Evolutionary conservation across 345 rosid species (phyloP).

Genomic region (Euclidium syriacum): DNA sequence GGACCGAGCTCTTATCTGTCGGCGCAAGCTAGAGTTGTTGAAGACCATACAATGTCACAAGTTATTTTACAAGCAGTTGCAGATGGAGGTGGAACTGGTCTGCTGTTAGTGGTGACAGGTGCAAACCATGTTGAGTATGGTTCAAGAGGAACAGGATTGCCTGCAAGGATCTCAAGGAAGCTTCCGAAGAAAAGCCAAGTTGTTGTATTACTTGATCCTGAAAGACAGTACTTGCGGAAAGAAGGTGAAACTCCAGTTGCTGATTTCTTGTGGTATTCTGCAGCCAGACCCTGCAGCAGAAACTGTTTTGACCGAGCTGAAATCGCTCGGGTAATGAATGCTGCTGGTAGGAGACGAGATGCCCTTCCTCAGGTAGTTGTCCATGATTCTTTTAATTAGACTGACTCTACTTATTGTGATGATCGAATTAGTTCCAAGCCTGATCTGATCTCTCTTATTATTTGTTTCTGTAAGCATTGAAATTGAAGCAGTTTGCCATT

Average conservation of each 20-base stretch:
- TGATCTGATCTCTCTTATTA: not conserved
- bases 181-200: slow-evolving; percentile 79
- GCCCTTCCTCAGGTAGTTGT: slow-evolving; percentile 73
- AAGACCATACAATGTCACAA: slow-evolving; percentile 83
- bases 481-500: not conserved
- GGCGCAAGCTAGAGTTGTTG: slow-evolving; percentile 82
- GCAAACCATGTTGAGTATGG: slow-evolving; percentile 77
- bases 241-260: slow-evolving; percentile 90
- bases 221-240: slow-evolving; percentile 72
- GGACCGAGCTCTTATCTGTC: slow-evolving; percentile 87
- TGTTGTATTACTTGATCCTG: slow-evolving; percentile 82
- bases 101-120: slow-evolving; percentile 79
- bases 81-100: slow-evolving; percentile 57
- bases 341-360: slow-evolving; percentile 84
- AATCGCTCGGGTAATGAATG: slow-evolving; percentile 94
- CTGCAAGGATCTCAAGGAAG: slow-evolving; percentile 80
- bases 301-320: slow-evolving; percentile 95
- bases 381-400: not conserved
- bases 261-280: slow-evolving; percentile 93
- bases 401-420: too few relatives aligned
- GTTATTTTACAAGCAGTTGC: slow-evolving; percentile 50
- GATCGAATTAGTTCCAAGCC: not conserved
- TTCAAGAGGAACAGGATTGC: slow-evolving; percentile 79
- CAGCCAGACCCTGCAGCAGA: slow-evolving; percentile 88
- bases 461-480: not conserved